Evolutionary conservation across 2,329 filamentous ascomycete species (phyloP), one percentile per base, ranked within the genome.

Genomic region (Phyllosticta citriasiana): DNA sequence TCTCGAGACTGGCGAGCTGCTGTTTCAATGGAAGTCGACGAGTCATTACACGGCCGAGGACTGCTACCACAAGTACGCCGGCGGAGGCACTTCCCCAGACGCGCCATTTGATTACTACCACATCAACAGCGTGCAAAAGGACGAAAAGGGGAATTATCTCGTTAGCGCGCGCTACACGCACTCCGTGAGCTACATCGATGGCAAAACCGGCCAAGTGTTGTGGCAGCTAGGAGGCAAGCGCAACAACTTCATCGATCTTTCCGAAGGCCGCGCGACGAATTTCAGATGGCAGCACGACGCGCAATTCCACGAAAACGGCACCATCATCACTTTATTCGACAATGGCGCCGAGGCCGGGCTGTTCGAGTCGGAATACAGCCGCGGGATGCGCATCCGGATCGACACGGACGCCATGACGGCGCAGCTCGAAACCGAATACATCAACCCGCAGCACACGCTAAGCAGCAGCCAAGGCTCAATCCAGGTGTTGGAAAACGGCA

Each of bases 251-350:
- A 61, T 60, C 3, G 76, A 78, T 62, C 66, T 76, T 4, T 74
- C 73, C 1, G 67, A 70, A 14, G 77, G 76, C 16, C 66, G 68
- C 16, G 79, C 78, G 4, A 79, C 76, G 16, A 74, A 77, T 61
- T 79, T 82, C 67, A 71, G 68, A 59, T 81, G 74, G 74, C 81
- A 83, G 65, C 81, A 83, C 65, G 76, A 83, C 63, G 80, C 79
- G 0, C 75, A 78, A 25, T 83, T 73, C 70, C 61, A 59, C 35
- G 62, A 61, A 26, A 59, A 65, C 4, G 62, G 65, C 57, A 66
- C 59, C 4, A 57, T 58, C 52, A 66, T 77, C 26, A 74, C 73
- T 0, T 65, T 78, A 3, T 75, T 77, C 64, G 74, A 77, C 64
- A 77, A 77, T 56, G 69, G 68, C 1, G 67, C 68, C 14, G 57